Base-by-base conservation (phyloP, 129 eudicot genomes). In the Centella asiatica region DNA sequence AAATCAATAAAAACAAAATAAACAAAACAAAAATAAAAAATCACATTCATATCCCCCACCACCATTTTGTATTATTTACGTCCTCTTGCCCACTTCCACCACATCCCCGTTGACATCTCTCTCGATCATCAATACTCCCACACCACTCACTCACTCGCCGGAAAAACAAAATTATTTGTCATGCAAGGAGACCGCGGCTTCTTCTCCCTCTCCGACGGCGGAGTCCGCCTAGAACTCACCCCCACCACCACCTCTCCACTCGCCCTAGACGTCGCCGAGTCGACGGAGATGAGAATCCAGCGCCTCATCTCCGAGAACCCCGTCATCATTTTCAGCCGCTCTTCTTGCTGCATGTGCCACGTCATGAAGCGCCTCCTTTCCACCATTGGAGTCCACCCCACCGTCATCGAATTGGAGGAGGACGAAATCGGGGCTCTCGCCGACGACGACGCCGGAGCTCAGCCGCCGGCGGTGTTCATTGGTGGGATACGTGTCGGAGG, bases 341-440 rank as follows among this genome's bases (percentile, higher is more conserved):
- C 94, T 2, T 60, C 84, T 10, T 90, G 98, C 32, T 90, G 95
- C 90, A 87, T 90, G 98, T 90, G 95, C 78, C 94, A 90, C 77
- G 98, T 90, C 82, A 90, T 90, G 98, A 80, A 72, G 66, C 72
- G 78, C 15, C 77, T 90, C 52, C 73, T 90, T 17, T 76, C 86
- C 15, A 65, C 85, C 29, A 53, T 87, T 2, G 90, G 98, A 3
- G 95, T 87, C 40, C 88, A 84, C 79, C 95, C 98, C 19, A 90
- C 95, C 50, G 95, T 90, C 57, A 90, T 90, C 51, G 84, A 84
- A 44, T 42, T 90, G 65, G 98, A 87, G 23, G 98, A 90, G 50
- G 83, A 84, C 12, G 97, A 90, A 90, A 83, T 90, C 85, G 64
- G 46, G 27, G 97, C 89, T 8, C 77, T 78, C 31, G 49, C 74